Base-by-base conservation (phyloP, 2,329 filamentous ascomycete species). In the Phoma herbarum region DNA sequence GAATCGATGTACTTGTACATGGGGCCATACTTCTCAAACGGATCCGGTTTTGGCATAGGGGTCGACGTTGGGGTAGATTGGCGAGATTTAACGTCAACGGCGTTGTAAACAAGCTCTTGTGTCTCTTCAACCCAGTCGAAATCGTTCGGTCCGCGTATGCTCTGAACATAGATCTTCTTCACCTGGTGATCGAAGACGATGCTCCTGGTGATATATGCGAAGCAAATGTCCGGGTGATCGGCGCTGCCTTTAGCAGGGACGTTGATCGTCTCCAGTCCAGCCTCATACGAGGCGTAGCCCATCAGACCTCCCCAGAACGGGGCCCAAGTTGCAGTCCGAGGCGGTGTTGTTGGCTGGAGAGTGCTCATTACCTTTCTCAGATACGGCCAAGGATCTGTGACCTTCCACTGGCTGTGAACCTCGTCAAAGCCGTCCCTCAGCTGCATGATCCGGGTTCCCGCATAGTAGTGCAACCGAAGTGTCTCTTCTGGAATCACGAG, bases 281-380 rank as follows among this genome's bases (percentile, higher is more conserved):
- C 86, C 75, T 97, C 93, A 60, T 97, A 96, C 0, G 91, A 92
- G 49, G 92, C 84, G 69, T 90, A 96, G 0, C 93, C 93, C 78
- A 96, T 86, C 59, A 96, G 88, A 0, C 93, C 93, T 50, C 92
- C 93, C 77, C 91, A 87, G 72, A 96, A 97, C 0, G 90, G 85
- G 0, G 78, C 78, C 33, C 70, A 74, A 9, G 70, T 76, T 7
- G 63, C 50, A 14, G 63, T 71, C 1, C 58, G 60, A 35, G 75
- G 75, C 43, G 60, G 61, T 28, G 53, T 65, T 25, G 58, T 59
- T 20, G 75, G 76, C 52, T 67, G 73, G 5, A 77, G 73, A 8
- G 65, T 55, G 33, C 71, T 62, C 72, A 82, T 79, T 28, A 79
- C 73, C 4, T 64, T 63, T 43, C 77, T 76, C 6, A 83, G 61